phyloP scores from a whole-genome alignment of 768 basidiomycete genomes.

The Tulasnella sp. region DNA sequence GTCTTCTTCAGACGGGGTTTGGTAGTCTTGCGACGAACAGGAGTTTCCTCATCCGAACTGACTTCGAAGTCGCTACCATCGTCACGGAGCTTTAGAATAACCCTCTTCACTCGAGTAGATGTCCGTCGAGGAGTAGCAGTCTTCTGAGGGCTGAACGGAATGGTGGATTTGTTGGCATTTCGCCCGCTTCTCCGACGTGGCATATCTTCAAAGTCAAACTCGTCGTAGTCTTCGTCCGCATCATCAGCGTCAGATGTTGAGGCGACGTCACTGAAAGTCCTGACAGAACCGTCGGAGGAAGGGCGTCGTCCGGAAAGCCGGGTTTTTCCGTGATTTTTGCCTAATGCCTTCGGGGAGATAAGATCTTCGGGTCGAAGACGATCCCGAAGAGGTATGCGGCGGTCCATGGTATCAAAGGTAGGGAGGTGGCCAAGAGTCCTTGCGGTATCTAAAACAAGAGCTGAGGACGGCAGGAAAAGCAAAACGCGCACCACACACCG shows the following conservation, averaged over 20 bases:
- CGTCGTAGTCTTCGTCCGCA: constrained; percentile 31
- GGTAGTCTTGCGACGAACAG: neutral
- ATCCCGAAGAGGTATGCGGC: constrained; percentile 46
- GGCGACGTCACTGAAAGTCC: too few relatives aligned
- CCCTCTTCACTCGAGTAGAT: constrained; percentile 33
- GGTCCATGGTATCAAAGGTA: constrained; percentile 49
- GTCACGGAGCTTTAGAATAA: neutral
- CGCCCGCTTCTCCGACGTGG: constrained; percentile 21
- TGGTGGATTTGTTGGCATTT: neutral
- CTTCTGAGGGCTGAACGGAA: neutral
- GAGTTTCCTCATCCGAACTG: neutral
- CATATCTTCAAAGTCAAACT: constrained; percentile 31
- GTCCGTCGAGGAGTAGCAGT: too few relatives aligned
- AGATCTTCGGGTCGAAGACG: constrained; percentile 32
- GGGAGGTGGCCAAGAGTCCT: constrained; percentile 34
- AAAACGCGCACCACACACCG: constrained; percentile 31
- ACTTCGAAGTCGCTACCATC: neutral
- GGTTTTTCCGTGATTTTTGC: too few relatives aligned
- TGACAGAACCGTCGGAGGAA: too few relatives aligned
- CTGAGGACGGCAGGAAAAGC: neutral
- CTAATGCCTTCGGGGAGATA: too few relatives aligned
- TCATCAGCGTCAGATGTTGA: too few relatives aligned
- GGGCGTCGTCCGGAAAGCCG: too few relatives aligned
- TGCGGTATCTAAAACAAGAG: constrained; percentile 31
- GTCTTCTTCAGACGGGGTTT: neutral